Percentiles rank a stretch among this genome's conserved stretches.
Evolutionary conservation across 2,329 filamentous ascomycete species (phyloP).

Genomic region (Ceratocystis destructans): DNA sequence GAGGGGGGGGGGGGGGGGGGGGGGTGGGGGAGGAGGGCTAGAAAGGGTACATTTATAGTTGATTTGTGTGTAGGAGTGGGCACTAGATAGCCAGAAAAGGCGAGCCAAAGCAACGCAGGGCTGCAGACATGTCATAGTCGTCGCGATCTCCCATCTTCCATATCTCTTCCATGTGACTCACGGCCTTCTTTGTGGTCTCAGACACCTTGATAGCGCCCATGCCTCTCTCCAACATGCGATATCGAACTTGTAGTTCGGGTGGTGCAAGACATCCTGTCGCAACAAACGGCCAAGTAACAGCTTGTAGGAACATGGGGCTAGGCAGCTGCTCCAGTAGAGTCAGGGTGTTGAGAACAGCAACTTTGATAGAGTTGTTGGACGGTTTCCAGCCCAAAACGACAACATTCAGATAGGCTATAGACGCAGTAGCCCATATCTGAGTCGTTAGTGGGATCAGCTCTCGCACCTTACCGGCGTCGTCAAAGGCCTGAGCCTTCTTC

Average conservation of each 20-base stretch:
- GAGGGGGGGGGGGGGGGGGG: neutral
- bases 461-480: constrained; percentile 15
- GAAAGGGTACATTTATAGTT: neutral
- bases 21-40: too few relatives aligned
- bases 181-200: constrained; percentile 32
- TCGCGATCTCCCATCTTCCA: constrained; percentile 26
- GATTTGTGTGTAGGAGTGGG: neutral
- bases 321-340: constrained; percentile 28
- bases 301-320: constrained; percentile 26
- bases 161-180: constrained; percentile 34
- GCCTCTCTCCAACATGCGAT: constrained; percentile 29
- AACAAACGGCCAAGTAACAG: constrained; percentile 31
- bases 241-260: constrained; percentile 30
- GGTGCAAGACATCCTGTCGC: constrained; percentile 31
- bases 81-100: constrained; percentile 16
- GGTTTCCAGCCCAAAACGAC: constrained; percentile 41
- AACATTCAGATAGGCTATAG: constrained; percentile 35
- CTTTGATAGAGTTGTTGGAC: constrained; percentile 30
- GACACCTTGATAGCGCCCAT: constrained; percentile 34
- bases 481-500: constrained; percentile 15
- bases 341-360: constrained; percentile 23
- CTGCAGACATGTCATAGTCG: constrained; percentile 11
- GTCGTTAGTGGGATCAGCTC: constrained; percentile 22
- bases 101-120: constrained; percentile 12
- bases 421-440: constrained; percentile 36